These are phyloP conservation scores for Paraphoma chrysanthemicola DNA, from an alignment of 2,329 filamentous ascomycete species.

Conservation along the genomic window DNA sequence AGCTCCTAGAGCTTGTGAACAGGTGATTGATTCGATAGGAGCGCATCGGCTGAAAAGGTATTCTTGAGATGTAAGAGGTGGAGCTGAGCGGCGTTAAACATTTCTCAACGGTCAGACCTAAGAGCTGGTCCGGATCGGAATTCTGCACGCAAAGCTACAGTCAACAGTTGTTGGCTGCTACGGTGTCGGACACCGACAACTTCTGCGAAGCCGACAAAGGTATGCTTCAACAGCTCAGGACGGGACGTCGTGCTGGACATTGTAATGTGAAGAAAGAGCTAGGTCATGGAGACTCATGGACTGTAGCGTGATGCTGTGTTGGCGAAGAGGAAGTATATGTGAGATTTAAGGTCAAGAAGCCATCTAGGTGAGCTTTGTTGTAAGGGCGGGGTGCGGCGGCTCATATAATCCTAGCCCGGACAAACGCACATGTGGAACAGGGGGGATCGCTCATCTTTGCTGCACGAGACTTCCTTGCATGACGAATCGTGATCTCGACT, in stretches of 20 bases:
- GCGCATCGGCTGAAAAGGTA: not conserved
- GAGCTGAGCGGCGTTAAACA: not conserved
- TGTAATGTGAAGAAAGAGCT: not conserved
- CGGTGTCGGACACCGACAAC: not conserved
- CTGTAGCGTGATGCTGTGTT: no score
- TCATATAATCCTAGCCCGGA: constrained; percentile 3
- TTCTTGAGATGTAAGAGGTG: not conserved
- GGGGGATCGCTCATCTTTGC: constrained; percentile 1
- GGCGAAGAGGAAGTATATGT: no score
- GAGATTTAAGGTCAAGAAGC: not conserved
- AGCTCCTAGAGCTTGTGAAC: not conserved
- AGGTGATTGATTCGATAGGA: no score
- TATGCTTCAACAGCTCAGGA: no score
- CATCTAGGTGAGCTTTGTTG: not conserved
- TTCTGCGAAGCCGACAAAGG: not conserved
- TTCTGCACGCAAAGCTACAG: not conserved
- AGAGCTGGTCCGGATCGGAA: not conserved
- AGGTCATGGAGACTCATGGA: not conserved
- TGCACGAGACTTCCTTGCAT: not conserved
- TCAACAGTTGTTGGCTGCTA: not conserved
- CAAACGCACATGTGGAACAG: not conserved
- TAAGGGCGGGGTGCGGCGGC: not conserved
- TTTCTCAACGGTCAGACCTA: not conserved
- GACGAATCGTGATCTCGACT: constrained; percentile 1
- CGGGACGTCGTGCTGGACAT: no score